Evolutionary conservation across 768 basidiomycete species (phyloP).

Genomic region (Calocybe indica): DNA sequence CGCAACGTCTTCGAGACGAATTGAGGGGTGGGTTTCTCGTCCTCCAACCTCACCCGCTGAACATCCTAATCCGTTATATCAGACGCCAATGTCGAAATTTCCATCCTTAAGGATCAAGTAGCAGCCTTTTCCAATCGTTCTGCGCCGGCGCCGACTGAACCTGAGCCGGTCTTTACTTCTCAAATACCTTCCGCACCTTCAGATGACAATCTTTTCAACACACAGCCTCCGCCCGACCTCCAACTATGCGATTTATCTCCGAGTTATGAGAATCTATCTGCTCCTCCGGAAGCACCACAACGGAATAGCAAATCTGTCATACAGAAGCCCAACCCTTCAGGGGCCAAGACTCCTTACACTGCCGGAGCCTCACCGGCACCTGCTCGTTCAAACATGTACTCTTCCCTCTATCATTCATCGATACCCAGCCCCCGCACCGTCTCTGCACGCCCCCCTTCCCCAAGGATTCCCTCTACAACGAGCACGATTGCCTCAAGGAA

Average conservation of each 20-base stretch:
- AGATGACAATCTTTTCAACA: slow-evolving; percentile 55
- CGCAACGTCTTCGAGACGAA: slow-evolving; percentile 88
- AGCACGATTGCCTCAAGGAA: slow-evolving; percentile 56
- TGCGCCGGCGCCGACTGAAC: slow-evolving; percentile 11
- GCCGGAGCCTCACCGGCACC: slow-evolving; percentile 35
- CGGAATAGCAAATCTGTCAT: slow-evolving; percentile 36
- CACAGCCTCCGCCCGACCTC: slow-evolving; percentile 54
- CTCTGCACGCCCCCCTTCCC: slow-evolving; percentile 28
- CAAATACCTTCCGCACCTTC: slow-evolving; percentile 19
- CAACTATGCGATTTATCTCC: slow-evolving; percentile 51
- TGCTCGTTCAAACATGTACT: slow-evolving; percentile 52
- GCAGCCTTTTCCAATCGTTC: slow-evolving; percentile 26
- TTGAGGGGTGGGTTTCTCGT: slow-evolving; percentile 62
- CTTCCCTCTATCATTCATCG: slow-evolving; percentile 37
- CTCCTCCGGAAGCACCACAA: slow-evolving; percentile 16
- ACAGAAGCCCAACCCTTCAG: slow-evolving; percentile 41
- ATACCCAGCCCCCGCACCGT: slow-evolving; percentile 44
- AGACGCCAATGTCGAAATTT: slow-evolving; percentile 86
- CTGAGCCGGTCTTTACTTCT: background rate
- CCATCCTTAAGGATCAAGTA: slow-evolving; percentile 76
- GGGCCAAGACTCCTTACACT: slow-evolving; percentile 39
- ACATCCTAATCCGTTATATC: background rate
- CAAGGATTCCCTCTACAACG: slow-evolving; percentile 19
- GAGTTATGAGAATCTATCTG: slow-evolving; percentile 32
- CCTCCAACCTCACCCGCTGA: too few species aligned